Base-by-base conservation (phyloP, 139 green algal species). In the Marvania coccoides region DNA sequence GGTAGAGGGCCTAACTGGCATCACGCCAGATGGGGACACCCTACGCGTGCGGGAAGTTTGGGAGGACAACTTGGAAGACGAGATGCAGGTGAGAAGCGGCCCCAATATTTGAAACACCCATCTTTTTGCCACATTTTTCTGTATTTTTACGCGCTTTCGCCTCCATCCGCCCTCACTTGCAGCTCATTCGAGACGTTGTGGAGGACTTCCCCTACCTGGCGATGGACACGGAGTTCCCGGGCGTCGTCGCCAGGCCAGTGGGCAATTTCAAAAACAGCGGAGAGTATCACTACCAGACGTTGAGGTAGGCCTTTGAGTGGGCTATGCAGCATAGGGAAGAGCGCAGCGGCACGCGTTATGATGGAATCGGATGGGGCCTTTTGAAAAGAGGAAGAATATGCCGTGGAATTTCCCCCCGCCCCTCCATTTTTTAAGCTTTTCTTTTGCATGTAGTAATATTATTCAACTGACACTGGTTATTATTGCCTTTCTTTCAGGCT, bases 161-260 rank as follows among this genome's bases (percentile, higher is more conserved):
- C 14, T 5, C 10, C 8, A 45, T 5, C 10, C 8, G 8, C n/a
- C 24, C 47, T 48, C 8, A 10, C 7, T 36, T 96, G 46, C 79
- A 79, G 33, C 61, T 96, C 2, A 94, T 98, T 6, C 76, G 91
- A 4, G 70, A 94, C 33, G 81, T 97, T 1, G 87, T 99, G 24
- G 91, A 97, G 15, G 71, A 90, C 0, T 97, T 92, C 58, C 91
- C 93, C 1, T 98, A 86, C 61, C 46, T 98, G 1, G 95, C 95
- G 4, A 99, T 99, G 95, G 95, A 99, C 78, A 99, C 95, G 14
- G 95, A 99, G 81, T 96, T 96, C 70, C 94, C 70, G 5, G 94
- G 94, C 5, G 88, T 98, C 23, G 94, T 96, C 5, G 91, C 87
- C 2, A 73, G 89, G 33, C 94, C 95, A 7, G 87, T 98, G n/a